Conservation (phyloP, 257 asterid species). For the Cordia subcordata region DNA sequence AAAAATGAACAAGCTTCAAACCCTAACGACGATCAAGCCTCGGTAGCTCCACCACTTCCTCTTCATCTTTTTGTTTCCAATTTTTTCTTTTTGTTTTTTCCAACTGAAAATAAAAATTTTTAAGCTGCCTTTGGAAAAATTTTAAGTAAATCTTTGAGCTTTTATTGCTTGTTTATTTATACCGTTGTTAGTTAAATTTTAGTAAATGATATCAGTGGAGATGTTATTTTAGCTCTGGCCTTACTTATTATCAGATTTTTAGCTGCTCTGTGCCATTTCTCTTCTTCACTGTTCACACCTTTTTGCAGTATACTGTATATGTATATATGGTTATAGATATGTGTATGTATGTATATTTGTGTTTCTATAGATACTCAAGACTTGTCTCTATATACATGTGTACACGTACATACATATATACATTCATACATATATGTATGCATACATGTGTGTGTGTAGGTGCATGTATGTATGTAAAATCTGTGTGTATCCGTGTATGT, state of each 20-base stretch:
- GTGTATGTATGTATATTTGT: not conserved
- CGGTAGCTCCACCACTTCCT: not conserved
- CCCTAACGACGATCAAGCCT: conserved; percentile 1
- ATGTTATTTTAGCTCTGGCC: not conserved
- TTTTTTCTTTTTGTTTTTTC: not conserved
- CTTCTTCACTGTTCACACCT: not conserved
- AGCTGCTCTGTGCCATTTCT: not conserved
- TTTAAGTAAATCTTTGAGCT: not conserved
- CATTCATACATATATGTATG: not conserved
- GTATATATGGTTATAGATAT: too few relatives aligned
- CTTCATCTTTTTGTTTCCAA: not conserved
- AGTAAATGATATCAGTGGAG: not conserved
- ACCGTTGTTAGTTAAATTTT: not conserved
- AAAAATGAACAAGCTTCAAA: not conserved
- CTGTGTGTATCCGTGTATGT: not conserved
- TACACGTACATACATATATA: too few relatives aligned
- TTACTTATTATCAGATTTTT: not conserved
- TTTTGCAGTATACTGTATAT: too few relatives aligned
- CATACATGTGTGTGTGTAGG: too few relatives aligned
- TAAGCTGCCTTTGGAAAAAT: not conserved
- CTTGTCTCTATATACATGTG: too few relatives aligned
- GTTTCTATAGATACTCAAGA: too few relatives aligned
- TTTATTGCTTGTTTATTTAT: not conserved
- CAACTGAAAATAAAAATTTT: not conserved
- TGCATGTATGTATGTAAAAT: too few relatives aligned